These are phyloP conservation scores for Metarhizium album DNA, from an alignment of 2,329 filamentous ascomycete species.

Conservation along the genomic window DNA sequence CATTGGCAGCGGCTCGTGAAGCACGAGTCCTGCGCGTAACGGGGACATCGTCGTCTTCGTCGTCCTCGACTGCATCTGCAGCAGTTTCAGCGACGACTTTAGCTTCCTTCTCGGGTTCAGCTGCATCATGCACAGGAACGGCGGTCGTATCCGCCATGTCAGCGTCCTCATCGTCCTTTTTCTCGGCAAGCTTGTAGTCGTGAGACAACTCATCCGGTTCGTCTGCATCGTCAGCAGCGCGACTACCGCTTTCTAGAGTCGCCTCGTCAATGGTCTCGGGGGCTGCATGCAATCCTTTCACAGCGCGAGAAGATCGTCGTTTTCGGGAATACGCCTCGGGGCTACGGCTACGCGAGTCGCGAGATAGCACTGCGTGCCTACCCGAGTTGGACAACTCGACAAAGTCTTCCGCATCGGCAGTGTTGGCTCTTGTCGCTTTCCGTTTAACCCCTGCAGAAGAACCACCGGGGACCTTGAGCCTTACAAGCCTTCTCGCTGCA, in stretches of 20 bases:
- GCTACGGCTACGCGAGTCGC: conserved; percentile 42
- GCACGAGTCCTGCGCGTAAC: conserved; percentile 35
- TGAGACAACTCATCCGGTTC: conserved; percentile 27
- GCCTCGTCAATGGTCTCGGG: conserved; percentile 41
- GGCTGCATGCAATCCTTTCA: conserved; percentile 39
- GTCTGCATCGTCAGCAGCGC: conserved; percentile 21
- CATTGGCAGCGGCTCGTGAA: conserved; percentile 20
- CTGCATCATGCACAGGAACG: conserved; percentile 10
- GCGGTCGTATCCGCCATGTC: conserved; percentile 16
- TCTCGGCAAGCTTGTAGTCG: conserved; percentile 17
- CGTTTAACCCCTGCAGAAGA: conserved; percentile 24
- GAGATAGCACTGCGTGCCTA: conserved; percentile 40
- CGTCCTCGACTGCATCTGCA: conserved; percentile 27
- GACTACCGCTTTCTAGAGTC: conserved; percentile 38
- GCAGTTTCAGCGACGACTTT: conserved; percentile 15
- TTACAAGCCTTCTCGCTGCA: conserved; percentile 30
- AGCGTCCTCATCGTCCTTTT: conserved; percentile 20
- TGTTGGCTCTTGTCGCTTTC: conserved; percentile 40
- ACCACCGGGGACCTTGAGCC: conserved; percentile 29
- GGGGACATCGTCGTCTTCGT: conserved; percentile 34
- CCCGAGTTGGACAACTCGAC: conserved; percentile 51
- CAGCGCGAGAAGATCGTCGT: conserved; percentile 35
- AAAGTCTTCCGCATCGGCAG: conserved; percentile 43
- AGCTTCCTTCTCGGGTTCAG: conserved; percentile 18
- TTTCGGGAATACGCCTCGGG: conserved; percentile 38